Evolutionary conservation across 371 early-diverging fungal genomes (phyloP), one percentile per base, ranked within the genome.

Genomic region (Syncephalastrum sp.): DNA sequence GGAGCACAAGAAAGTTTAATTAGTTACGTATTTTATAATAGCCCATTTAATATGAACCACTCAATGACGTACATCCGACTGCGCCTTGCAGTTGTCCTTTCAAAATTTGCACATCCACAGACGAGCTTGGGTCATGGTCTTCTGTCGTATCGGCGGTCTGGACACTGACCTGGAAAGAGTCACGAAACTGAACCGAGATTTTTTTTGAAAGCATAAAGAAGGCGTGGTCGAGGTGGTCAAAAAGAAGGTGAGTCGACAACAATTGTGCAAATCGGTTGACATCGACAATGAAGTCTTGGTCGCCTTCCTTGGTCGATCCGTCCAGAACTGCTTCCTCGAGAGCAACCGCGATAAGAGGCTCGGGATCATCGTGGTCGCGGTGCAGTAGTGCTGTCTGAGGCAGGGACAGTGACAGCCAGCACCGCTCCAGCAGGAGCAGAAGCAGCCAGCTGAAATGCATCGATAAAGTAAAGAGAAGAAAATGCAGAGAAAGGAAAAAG

Each of bases 71-170:
- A 72, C 69, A 70, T 25, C 69, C 71, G 38, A 74, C 69, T 24
- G 75, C 75, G n/a, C 69, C 71, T 51, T 56, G 56, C 15, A 74
- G 29, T 43, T 74, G 75, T 12, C 67, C 71, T 45, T 69, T 67
- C 6, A 74, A 53, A 25, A 74, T 46, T 4, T 68, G 66, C 1
- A 74, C 53, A 58, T 74, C 75, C 1, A 74, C 63, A 42, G 59
- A 54, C 16, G 49, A 33, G 27, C 25, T 27, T 3, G 53, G 44
- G 27, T 57, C 55, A 42, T 57, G 53, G 27, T 44, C 33, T 8
- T 41, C 19, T 12, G 56, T 17, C 5, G 42, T 21, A 23, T 54
- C 24, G 7, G 23, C 54, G 10, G 42, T 19, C 21, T 19, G 50
- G 8, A 52, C 27, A 23, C 62, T 53, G 19, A 73, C 56, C 25